Conservation (phyloP, 805 yeast species). For the Priceomyces carsonii region DNA sequence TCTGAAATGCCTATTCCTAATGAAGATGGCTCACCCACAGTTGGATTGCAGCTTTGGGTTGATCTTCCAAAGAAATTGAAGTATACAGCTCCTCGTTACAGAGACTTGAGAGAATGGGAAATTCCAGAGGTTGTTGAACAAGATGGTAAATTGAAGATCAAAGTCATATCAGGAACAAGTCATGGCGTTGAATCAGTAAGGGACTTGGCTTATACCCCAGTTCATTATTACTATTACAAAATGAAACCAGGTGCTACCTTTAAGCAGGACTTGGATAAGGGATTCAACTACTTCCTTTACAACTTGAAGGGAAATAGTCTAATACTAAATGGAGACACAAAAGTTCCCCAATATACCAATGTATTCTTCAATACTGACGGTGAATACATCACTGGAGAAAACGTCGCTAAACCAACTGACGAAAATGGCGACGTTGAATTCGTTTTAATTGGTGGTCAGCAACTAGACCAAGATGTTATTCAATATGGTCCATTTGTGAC, state of each 20-base stretch:
- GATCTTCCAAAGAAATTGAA: constrained; percentile 70
- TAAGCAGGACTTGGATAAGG: constrained; percentile 56
- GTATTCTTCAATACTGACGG: constrained; percentile 74
- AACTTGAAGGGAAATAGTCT: constrained; percentile 59
- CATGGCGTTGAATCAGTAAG: constrained; percentile 74
- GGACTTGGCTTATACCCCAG: constrained; percentile 81
- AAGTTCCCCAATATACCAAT: constrained; percentile 47
- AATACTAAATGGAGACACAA: constrained; percentile 43
- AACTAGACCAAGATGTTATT: constrained; percentile 70
- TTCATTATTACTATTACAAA: constrained; percentile 66
- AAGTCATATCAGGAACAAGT: constrained; percentile 75
- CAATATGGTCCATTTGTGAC: constrained; percentile 95
- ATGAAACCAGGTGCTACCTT: constrained; percentile 67
- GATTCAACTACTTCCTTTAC: constrained; percentile 71
- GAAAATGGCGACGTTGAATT: constrained; percentile 54
- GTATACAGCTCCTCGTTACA: constrained; percentile 68
- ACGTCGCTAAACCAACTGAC: constrained; percentile 36
- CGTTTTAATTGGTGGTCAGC: constrained; percentile 74
- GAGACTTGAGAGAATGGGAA: constrained; percentile 70
- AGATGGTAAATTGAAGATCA: constrained; percentile 60
- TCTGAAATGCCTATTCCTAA: constrained; percentile 78
- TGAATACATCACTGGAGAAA: constrained; percentile 52
- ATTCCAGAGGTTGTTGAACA: constrained; percentile 68
- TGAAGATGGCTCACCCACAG: constrained; percentile 48
- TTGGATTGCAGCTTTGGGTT: constrained; percentile 87